These are phyloP conservation scores for Catunica adiposa DNA, from an alignment of 2,329 filamentous ascomycete genomes.

Conservation along the genomic window DNA sequence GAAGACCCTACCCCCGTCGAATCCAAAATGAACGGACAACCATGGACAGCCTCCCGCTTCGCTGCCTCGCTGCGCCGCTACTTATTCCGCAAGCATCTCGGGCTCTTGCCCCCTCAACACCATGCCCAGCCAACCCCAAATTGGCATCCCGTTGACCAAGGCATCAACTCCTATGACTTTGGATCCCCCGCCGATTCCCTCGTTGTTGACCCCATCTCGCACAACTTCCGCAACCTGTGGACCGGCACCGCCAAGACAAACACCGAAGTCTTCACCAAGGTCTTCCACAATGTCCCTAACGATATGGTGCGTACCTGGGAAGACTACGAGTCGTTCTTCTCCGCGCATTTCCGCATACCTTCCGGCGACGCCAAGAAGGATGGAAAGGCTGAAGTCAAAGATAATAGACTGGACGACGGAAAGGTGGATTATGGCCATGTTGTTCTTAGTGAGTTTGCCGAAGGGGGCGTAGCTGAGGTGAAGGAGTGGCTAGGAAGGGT, in stretches of 20 bases:
- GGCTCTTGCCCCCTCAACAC: constrained; percentile 58
- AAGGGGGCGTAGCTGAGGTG: constrained; percentile 53
- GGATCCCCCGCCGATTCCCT: constrained; percentile 48
- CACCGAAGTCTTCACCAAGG: constrained; percentile 62
- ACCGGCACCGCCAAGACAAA: constrained; percentile 55
- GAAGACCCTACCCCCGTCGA: constrained; percentile 58
- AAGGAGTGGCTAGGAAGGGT: constrained; percentile 53
- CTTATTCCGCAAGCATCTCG: constrained; percentile 83
- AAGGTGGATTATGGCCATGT: constrained; percentile 77
- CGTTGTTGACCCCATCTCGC: constrained; percentile 57
- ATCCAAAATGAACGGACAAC: constrained; percentile 54
- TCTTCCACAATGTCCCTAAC: constrained; percentile 66
- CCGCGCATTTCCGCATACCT: constrained; percentile 45
- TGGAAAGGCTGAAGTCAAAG: constrained; percentile 23
- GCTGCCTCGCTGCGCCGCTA: constrained; percentile 67
- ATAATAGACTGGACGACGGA: constrained; percentile 28
- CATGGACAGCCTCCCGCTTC: constrained; percentile 57
- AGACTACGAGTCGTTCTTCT: constrained; percentile 57
- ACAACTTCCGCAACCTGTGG: constrained; percentile 57
- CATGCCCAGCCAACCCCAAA: constrained; percentile 54
- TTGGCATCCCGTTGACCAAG: constrained; percentile 55
- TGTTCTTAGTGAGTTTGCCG: constrained; percentile 62
- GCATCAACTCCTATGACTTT: constrained; percentile 58
- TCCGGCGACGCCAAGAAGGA: constrained; percentile 24
- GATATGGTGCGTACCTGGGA: constrained; percentile 54